Evolutionary conservation across 2,329 filamentous ascomycete species (phyloP).

Genomic region (Podosphaera xanthii): DNA sequence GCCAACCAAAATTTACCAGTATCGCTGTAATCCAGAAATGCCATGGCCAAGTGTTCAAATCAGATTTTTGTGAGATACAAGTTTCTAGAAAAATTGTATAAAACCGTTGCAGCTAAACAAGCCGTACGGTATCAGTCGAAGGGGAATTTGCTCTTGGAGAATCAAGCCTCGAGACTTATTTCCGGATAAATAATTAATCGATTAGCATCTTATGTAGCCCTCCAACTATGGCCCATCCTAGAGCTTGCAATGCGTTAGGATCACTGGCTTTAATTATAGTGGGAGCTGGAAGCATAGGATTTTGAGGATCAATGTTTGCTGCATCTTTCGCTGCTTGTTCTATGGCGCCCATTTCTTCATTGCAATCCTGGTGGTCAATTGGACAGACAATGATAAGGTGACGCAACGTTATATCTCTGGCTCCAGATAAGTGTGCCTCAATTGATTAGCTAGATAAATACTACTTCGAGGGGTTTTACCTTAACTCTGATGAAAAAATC

Average conservation of each 20-base stretch:
- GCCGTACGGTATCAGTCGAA: too few relatives aligned
- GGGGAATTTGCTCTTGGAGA: too few relatives aligned
- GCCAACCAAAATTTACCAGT: too few relatives aligned
- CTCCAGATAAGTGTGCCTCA: conserved; percentile 70
- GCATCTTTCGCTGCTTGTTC: conserved; percentile 90
- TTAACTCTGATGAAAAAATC: conserved; percentile 92
- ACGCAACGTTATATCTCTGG: conserved; percentile 67
- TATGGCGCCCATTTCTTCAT: conserved; percentile 96
- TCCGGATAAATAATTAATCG: conserved; percentile 22
- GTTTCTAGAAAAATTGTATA: too few relatives aligned
- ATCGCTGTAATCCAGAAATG: too few relatives aligned
- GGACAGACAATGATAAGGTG: conserved; percentile 93
- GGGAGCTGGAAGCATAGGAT: conserved; percentile 75
- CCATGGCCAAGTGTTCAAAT: too few relatives aligned
- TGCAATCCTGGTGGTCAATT: conserved; percentile 83
- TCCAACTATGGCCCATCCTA: conserved; percentile 39
- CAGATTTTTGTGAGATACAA: too few relatives aligned
- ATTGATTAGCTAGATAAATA: conserved; percentile 4
- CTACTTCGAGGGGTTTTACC: conserved; percentile 26
- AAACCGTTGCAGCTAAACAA: too few relatives aligned
- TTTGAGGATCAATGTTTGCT: conserved; percentile 65
- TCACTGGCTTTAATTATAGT: conserved; percentile 64
- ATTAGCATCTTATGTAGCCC: conserved; percentile 44
- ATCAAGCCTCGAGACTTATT: neutral
- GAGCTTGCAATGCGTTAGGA: conserved; percentile 34